Percentiles rank a stretch among this genome's conserved stretches.
phyloP scores from a whole-genome alignment of 768 basidiomycete species.

The Panellus pusillus region DNA sequence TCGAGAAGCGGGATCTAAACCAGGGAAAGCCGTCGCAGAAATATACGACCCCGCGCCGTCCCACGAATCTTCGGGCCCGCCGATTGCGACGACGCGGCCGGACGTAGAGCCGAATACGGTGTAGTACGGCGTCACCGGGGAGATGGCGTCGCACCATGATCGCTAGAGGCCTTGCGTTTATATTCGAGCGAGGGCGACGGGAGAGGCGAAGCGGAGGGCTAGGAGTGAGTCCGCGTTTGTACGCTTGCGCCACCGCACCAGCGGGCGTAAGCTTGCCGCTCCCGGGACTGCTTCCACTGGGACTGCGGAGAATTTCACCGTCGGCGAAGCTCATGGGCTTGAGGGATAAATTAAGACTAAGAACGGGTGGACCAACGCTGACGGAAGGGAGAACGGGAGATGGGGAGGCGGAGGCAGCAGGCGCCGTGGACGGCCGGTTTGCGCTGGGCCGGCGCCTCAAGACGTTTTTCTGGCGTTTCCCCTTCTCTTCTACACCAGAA shows the following conservation, averaged over 20 bases:
- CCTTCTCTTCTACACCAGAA: slow-evolving; percentile 27
- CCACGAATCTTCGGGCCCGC: slow-evolving; percentile 41
- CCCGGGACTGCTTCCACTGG: slow-evolving; percentile 1
- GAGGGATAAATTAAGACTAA: slow-evolving; percentile 18
- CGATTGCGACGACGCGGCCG: slow-evolving; percentile 45
- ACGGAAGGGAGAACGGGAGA: slow-evolving; percentile 1
- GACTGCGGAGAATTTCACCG: not conserved
- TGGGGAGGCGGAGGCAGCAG: not conserved
- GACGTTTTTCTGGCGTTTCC: slow-evolving; percentile 28
- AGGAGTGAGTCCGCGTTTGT: slow-evolving; percentile 16
- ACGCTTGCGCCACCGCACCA: slow-evolving; percentile 20
- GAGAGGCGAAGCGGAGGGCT: slow-evolving; percentile 7
- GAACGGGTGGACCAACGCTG: slow-evolving; percentile 7
- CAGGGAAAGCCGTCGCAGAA: slow-evolving; percentile 16
- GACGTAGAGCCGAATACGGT: slow-evolving; percentile 53
- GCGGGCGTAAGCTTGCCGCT: slow-evolving; percentile 21
- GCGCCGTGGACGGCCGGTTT: slow-evolving; percentile 1
- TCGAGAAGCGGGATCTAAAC: slow-evolving; percentile 21
- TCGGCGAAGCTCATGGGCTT: slow-evolving; percentile 9
- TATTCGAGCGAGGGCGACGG: slow-evolving; percentile 11
- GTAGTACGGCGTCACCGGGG: slow-evolving; percentile 47
- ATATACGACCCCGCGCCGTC: slow-evolving; percentile 23
- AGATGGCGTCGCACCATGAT: slow-evolving; percentile 4
- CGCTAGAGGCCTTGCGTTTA: slow-evolving; percentile 3
- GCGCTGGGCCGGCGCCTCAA: slow-evolving; percentile 20